Percentiles rank a stretch among this genome's conserved stretches.
Evolutionary conservation across 2,329 filamentous ascomycete genomes (phyloP).

Genomic region (Dactylella cylindrospora): DNA sequence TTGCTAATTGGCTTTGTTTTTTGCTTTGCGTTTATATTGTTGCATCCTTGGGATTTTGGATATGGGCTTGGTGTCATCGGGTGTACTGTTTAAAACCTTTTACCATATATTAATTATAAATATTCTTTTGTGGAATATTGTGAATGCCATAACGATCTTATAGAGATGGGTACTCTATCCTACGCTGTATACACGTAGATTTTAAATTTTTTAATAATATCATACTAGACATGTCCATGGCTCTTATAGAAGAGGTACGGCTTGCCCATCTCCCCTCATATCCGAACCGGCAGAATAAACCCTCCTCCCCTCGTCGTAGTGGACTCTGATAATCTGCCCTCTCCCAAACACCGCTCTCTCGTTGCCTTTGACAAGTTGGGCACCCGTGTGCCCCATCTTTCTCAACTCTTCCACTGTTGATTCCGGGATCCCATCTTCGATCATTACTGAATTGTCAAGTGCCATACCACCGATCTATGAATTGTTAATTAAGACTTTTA

Average conservation of each 20-base stretch:
- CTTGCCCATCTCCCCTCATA: slow-evolving; percentile 76
- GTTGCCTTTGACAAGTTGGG: slow-evolving; percentile 68
- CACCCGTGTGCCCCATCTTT: slow-evolving; percentile 68
- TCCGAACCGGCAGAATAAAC: slow-evolving; percentile 92
- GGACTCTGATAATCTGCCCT: slow-evolving; percentile 80
- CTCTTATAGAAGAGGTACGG: slow-evolving; percentile 56
- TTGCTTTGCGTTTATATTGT: too few species aligned
- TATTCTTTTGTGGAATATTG: too few species aligned
- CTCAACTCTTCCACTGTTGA: slow-evolving; percentile 68
- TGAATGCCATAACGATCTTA: too few species aligned
- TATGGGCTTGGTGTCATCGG: too few species aligned
- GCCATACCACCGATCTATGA: slow-evolving; percentile 66
- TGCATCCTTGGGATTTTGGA: too few species aligned
- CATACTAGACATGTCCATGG: too few species aligned
- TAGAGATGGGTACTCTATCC: too few species aligned
- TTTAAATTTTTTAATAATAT: too few species aligned
- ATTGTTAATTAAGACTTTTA: slow-evolving; percentile 26
- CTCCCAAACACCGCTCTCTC: slow-evolving; percentile 73
- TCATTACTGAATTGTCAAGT: slow-evolving; percentile 60
- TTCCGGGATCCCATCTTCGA: slow-evolving; percentile 78
- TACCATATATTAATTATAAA: too few species aligned
- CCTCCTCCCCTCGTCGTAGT: slow-evolving; percentile 65
- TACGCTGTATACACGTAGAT: too few species aligned
- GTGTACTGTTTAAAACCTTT: too few species aligned
- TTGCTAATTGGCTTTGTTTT: too few species aligned